A percentile compares a stretch with the other conserved stretches of the same genome.
Conservation (phyloP, 2,329 filamentous ascomycete genomes). For the Blumeria graminis region DNA sequence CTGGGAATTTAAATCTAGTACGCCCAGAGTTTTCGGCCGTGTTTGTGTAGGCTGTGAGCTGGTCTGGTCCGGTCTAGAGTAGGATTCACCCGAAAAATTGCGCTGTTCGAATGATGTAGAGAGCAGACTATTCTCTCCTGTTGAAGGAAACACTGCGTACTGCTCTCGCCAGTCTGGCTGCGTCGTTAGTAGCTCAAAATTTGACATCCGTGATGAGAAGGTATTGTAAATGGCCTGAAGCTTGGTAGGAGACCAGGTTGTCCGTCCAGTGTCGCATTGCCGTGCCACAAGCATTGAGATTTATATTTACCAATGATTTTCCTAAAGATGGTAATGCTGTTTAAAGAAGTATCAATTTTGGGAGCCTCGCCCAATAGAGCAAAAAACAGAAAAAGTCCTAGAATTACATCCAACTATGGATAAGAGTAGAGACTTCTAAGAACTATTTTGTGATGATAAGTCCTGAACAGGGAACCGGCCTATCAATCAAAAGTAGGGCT, state of each 20-base stretch:
- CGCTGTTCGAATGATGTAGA: constrained; percentile 11
- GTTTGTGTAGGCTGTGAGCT: constrained; percentile 8
- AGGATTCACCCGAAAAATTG: constrained; percentile 8
- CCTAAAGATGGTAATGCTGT: not conserved
- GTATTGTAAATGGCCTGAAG: constrained; percentile 15
- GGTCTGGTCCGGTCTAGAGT: constrained; percentile 6
- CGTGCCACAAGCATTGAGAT: constrained; percentile 18
- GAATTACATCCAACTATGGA: constrained; percentile 12
- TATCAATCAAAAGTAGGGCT: not conserved
- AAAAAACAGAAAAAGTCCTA: constrained; percentile 2
- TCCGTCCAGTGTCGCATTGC: constrained; percentile 17
- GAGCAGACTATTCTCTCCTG: constrained; percentile 12
- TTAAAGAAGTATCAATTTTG: not conserved
- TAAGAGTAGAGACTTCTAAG: constrained; percentile 12
- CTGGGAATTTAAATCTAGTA: constrained; percentile 9
- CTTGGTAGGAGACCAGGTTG: constrained; percentile 17
- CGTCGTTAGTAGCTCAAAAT: constrained; percentile 15
- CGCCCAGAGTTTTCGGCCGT: constrained; percentile 13
- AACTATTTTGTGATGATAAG: not conserved
- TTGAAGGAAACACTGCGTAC: constrained; percentile 13
- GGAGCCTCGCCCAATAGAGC: not conserved
- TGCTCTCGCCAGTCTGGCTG: constrained; percentile 17
- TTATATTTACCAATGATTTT: constrained; percentile 6
- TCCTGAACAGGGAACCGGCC: not conserved
- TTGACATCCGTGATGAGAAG: constrained; percentile 17